A percentile compares a stretch with the other conserved stretches of the same genome.
Conservation (phyloP, 768 basidiomycete species). For the Lyophyllum decastes region DNA sequence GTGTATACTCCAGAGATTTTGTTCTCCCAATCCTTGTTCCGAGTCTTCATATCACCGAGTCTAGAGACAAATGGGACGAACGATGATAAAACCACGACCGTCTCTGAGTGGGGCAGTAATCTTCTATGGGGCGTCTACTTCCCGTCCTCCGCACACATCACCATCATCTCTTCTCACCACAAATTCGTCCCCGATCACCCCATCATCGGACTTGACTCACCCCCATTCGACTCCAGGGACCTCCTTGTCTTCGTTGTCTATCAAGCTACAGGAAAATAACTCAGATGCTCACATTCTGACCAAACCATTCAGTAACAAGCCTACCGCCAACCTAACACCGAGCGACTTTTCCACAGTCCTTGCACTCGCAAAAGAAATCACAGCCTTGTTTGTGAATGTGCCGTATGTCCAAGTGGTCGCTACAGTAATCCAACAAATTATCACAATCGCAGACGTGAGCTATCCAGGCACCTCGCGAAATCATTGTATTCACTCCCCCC, state of each 20-base stretch:
- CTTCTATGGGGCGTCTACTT: conserved; percentile 20
- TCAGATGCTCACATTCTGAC: background rate
- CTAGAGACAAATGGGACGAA: conserved; percentile 18
- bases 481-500: background rate
- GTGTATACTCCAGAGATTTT: too few species aligned
- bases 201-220: background rate
- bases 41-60: background rate
- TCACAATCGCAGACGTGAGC: conserved; percentile 26
- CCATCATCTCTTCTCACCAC: background rate
- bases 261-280: background rate
- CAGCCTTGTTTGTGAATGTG: conserved; percentile 20
- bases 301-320: background rate
- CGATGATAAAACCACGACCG: conserved; percentile 4
- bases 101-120: conserved; percentile 24
- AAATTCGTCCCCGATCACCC: background rate
- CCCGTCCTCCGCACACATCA: background rate
- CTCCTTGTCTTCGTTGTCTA: background rate
- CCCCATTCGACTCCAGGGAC: background rate
- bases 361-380: conserved; percentile 18
- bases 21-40: too few species aligned
- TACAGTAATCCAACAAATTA: conserved; percentile 23
- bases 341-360: conserved; percentile 2
- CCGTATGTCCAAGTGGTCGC: conserved; percentile 29
- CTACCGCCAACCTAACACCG: background rate
- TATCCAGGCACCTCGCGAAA: background rate